These are phyloP conservation scores for Eremochloa ophiuroides DNA, from an alignment of 176 grass and related monocot genomes.

Conservation along the genomic window DNA sequence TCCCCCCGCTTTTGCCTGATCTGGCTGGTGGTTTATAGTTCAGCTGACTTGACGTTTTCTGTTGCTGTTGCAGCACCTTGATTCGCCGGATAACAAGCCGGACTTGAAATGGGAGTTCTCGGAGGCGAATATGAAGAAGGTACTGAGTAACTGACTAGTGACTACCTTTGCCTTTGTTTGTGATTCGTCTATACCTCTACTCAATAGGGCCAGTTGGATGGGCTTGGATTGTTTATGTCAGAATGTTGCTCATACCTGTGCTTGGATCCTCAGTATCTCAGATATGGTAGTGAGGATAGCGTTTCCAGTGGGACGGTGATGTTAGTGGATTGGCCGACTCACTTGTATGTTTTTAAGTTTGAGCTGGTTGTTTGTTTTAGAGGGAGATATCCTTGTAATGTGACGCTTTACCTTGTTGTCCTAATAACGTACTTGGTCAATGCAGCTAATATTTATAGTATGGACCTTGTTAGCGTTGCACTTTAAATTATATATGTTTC, in stretches of 20 bases:
- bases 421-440: background rate
- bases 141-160: background rate
- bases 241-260: background rate
- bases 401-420: background rate
- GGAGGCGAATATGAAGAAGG: constrained; percentile 73
- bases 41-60: background rate
- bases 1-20: constrained; percentile 22
- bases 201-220: background rate
- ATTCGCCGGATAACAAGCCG: constrained; percentile 85
- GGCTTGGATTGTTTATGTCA: constrained; percentile 7
- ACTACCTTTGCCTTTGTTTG: background rate
- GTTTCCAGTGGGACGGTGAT: background rate
- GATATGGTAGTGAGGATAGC: background rate
- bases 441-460: background rate
- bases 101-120: constrained; percentile 72
- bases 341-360: background rate
- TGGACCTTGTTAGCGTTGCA: background rate
- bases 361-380: background rate
- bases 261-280: constrained; percentile 16
- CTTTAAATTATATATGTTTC: background rate
- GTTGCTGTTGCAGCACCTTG: constrained; percentile 67
- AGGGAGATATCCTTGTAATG: background rate
- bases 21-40: constrained; percentile 13
- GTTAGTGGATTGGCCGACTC: background rate
- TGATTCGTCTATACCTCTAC: background rate